Evolutionary conservation across 2,329 filamentous ascomycete species (phyloP), one percentile per base, ranked within the genome.

Genomic region (Pestalotiopsis sp.): DNA sequence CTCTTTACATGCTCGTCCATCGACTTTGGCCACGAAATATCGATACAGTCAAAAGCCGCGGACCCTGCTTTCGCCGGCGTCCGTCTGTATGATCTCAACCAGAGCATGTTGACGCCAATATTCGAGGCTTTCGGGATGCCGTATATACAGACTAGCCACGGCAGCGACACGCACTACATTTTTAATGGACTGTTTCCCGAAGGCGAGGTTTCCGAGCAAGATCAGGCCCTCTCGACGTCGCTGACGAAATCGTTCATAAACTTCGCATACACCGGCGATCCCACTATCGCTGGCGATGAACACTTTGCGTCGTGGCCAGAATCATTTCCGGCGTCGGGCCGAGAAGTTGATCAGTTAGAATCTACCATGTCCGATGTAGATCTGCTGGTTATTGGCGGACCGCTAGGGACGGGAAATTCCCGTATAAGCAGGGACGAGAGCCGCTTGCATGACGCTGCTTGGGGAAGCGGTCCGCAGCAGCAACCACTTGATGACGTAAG

Each of bases 1-100:
- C 11, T 75, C 6, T 75, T 75, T 57, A 73, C 69, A 7, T 76
- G 75, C 69, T 74, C 72, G 1, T 69, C 68, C 0, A 69, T 75
- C 17, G 71, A 75, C 27, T 73, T 74, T n/a, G 73, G 71, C 1
- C 68, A 57, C 4, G 69, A 73, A 4, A 27, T 73, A 6, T 71
- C 70, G 0, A 58, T 36, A 2, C 70, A 70, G 3, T 72, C 71
- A 0, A 68, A 65, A 45, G 41, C 59, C 1, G 2, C 25, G 2
- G 58, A 72, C 27, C 45, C 62, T 1, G 6, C 61, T 2, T 68
- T 68, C 12, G 14, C 67, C 14, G 60, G 60, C 4, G 61, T 66
- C 3, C 67, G 61, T 6, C 12, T 58, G 4, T 68, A 68, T n/a
- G 52, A 68, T 17, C 12, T 68, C 4, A 68, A 68, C 25, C 67